Evolutionary conservation across 1,284 basidiomycete genomes (phyloP).

Genomic region (Blastosporella zonata): DNA sequence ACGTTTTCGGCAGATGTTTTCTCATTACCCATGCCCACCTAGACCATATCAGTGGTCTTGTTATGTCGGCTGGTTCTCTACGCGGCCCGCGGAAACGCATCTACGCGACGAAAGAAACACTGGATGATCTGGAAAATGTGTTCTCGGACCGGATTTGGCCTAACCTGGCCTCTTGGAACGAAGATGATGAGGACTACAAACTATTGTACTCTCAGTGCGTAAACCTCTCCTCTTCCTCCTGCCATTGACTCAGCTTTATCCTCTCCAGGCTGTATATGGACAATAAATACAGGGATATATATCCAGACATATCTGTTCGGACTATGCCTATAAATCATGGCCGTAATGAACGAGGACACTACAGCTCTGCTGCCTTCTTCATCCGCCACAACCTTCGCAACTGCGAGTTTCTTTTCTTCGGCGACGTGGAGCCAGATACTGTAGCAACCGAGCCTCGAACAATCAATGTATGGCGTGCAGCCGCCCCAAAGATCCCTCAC

Average conservation of each 20-base stretch:
- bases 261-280: conserved; percentile 39
- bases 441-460: conserved; percentile 56
- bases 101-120: conserved; percentile 56
- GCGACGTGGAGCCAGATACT: conserved; percentile 79
- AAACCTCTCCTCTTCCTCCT: conserved; percentile 6
- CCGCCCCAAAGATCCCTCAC: conserved; percentile 66
- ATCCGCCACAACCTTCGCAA: conserved; percentile 56
- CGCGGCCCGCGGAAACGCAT: conserved; percentile 63
- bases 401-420: conserved; percentile 78
- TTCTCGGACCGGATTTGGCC: conserved; percentile 84
- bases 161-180: conserved; percentile 72
- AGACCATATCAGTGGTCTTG: conserved; percentile 76
- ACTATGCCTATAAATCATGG: conserved; percentile 74
- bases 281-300: conserved; percentile 49
- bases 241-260: conserved; percentile 7
- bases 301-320: conserved; percentile 58
- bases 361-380: conserved; percentile 76
- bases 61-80: conserved; percentile 73
- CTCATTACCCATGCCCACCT: conserved; percentile 81
- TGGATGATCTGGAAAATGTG: conserved; percentile 68
- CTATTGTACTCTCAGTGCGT: conserved; percentile 61
- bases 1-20: conserved; percentile 51
- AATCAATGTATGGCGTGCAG: conserved; percentile 64
- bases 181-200: conserved; percentile 51
- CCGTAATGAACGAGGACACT: conserved; percentile 45